These are phyloP conservation scores for Solanum chilense DNA, from an alignment of 257 asterid genomes.

Conservation along the genomic window DNA sequence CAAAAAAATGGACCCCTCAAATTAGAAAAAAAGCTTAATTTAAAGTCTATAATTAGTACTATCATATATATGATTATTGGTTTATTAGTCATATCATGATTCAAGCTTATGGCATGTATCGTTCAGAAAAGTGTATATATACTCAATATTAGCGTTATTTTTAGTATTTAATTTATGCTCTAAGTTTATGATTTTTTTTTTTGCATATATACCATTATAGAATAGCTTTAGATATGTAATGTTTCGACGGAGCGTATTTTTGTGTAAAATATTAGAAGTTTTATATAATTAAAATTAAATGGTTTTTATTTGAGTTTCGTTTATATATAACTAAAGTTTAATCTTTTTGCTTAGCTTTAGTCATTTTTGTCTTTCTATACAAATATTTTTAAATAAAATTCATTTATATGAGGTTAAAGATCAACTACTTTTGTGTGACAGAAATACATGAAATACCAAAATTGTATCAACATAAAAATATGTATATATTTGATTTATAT, in stretches of 20 bases:
- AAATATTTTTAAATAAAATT: background rate
- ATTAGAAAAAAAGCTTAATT: background rate
- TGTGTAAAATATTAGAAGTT: background rate
- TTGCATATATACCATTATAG: background rate
- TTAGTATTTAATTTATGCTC: background rate
- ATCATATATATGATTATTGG: background rate
- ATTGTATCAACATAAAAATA: background rate
- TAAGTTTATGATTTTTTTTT: background rate
- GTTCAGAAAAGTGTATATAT: background rate
- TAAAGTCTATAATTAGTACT: background rate
- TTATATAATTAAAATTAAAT: background rate
- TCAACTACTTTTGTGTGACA: background rate
- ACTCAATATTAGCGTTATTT: background rate
- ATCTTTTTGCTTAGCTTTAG: background rate
- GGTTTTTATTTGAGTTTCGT: background rate
- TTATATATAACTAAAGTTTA: background rate
- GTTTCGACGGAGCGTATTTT: background rate
- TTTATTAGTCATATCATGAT: background rate
- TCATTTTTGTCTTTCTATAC: background rate
- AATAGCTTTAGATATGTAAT: background rate
- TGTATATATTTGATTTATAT: background rate
- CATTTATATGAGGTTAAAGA: background rate
- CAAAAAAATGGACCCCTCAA: background rate
- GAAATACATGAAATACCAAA: too few species aligned
- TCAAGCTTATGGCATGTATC: background rate